Percentiles rank a stretch among this genome's conserved stretches.
These are phyloP conservation scores for Yamadazyma triangularis DNA, from an alignment of 1,139 yeast species.

Conservation along the genomic window DNA sequence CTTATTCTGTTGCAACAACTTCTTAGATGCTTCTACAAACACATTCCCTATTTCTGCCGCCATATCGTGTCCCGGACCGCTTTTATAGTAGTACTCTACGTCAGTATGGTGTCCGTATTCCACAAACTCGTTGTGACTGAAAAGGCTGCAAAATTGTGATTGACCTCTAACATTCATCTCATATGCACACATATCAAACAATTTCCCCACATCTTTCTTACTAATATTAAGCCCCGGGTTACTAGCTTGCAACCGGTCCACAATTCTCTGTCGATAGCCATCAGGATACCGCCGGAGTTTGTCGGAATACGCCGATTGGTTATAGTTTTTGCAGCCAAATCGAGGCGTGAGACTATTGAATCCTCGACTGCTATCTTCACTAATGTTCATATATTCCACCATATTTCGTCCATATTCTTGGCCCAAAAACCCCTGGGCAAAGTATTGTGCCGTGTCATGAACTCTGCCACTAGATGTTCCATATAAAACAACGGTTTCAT, in stretches of 20 bases:
- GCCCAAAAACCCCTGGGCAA: slow-evolving; percentile 31
- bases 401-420: slow-evolving; percentile 7
- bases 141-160: slow-evolving; percentile 46
- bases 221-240: slow-evolving; percentile 30
- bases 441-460: slow-evolving; percentile 25
- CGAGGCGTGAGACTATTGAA: slow-evolving; percentile 33
- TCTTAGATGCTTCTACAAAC: slow-evolving; percentile 44
- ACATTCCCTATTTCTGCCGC: slow-evolving; percentile 42
- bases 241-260: slow-evolving; percentile 33
- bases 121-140: slow-evolving; percentile 45
- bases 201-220: slow-evolving; percentile 30
- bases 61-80: slow-evolving; percentile 46
- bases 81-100: slow-evolving; percentile 39
- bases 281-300: slow-evolving; percentile 4
- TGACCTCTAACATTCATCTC: slow-evolving; percentile 48
- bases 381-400: slow-evolving; percentile 10
- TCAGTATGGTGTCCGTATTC: slow-evolving; percentile 41
- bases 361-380: slow-evolving; percentile 24
- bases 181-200: slow-evolving; percentile 48
- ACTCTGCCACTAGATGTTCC: slow-evolving; percentile 27
- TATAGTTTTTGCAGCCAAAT: slow-evolving; percentile 15
- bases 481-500: slow-evolving; percentile 25
- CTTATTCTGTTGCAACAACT: slow-evolving; percentile 29
- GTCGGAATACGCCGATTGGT: slow-evolving; percentile 4
- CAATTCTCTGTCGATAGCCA: slow-evolving; percentile 32